Evolutionary conservation across 208 protist species (phyloP).

Genomic region (Leishmania lainsoni): DNA sequence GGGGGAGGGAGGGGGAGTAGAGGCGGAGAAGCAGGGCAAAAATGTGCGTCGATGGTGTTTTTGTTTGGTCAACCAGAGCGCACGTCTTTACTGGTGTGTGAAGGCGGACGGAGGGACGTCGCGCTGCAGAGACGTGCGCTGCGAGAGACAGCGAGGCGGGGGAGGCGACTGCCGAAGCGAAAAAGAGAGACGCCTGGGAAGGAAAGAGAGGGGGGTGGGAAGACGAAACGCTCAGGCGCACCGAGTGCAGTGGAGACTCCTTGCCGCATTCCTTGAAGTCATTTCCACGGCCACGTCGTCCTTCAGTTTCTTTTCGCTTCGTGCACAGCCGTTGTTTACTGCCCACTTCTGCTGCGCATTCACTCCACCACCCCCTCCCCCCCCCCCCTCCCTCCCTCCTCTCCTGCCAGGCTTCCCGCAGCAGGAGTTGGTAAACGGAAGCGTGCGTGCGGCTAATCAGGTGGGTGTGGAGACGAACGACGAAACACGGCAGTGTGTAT

Average conservation of each 20-base stretch:
- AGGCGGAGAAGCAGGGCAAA: not conserved
- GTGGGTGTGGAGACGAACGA: not conserved
- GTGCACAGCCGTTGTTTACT: not conserved
- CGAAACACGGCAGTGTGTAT: not conserved
- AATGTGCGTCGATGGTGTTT: not conserved
- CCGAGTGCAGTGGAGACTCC: not conserved
- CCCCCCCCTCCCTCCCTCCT: not conserved
- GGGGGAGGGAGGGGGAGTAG: not conserved
- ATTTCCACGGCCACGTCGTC: not conserved
- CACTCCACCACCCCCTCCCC: not conserved
- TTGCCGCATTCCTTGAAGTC: not conserved
- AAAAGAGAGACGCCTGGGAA: not conserved
- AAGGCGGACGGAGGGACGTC: not conserved
- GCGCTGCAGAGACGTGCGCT: no score
- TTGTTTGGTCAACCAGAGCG: constrained; percentile 3
- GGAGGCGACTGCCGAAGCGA: no score
- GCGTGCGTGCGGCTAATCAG: not conserved
- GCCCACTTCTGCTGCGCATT: not conserved
- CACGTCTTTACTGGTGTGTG: not conserved
- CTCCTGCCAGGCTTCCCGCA: not conserved
- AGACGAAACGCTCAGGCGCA: not conserved
- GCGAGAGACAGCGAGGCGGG: not conserved
- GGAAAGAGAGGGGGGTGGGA: not conserved
- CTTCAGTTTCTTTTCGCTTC: not conserved
- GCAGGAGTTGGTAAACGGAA: not conserved